These are phyloP conservation scores for Gynandropsis gynandra DNA, from an alignment of 345 rosid species.

Conservation along the genomic window DNA sequence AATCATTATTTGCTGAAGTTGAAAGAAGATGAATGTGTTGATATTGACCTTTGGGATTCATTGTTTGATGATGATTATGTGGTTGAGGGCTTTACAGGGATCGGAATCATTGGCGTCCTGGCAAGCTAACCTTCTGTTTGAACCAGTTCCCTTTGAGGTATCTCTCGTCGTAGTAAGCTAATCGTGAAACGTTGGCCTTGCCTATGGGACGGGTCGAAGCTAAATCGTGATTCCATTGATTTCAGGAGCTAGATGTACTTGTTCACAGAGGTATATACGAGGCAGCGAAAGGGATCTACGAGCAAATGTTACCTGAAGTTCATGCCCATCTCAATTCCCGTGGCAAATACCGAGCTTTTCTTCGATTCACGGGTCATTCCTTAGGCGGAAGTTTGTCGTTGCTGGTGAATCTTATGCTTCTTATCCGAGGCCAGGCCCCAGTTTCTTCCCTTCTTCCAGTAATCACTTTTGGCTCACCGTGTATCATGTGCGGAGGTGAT, in stretches of 20 bases:
- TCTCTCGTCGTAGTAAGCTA: too few species aligned
- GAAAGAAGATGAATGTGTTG: background rate
- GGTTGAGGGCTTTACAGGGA: conserved; percentile 40
- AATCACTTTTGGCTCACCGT: conserved; percentile 87
- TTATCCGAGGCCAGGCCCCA: conserved; percentile 74
- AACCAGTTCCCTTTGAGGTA: conserved; percentile 88
- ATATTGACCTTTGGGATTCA: too few species aligned
- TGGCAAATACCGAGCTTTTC: conserved; percentile 52
- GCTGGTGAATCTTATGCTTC: conserved; percentile 76
- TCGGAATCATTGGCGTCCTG: conserved; percentile 90
- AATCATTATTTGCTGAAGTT: conserved; percentile 4
- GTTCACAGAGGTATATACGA: conserved; percentile 97
- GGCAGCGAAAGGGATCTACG: conserved; percentile 94
- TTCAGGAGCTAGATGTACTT: conserved; percentile 64
- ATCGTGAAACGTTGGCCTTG: too few species aligned
- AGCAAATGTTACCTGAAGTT: conserved; percentile 87
- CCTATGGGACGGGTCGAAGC: too few species aligned
- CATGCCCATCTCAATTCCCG: conserved; percentile 53
- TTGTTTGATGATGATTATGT: too few species aligned
- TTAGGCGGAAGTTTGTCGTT: conserved; percentile 94
- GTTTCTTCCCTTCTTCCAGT: conserved; percentile 78
- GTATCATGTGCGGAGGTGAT: conserved; percentile 93
- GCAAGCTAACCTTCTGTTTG: conserved; percentile 93
- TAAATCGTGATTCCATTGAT: background rate
- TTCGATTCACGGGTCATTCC: conserved; percentile 94